These are phyloP conservation scores for Candida peoriensis DNA, from an alignment of 805 yeast genomes.

Conservation along the genomic window DNA sequence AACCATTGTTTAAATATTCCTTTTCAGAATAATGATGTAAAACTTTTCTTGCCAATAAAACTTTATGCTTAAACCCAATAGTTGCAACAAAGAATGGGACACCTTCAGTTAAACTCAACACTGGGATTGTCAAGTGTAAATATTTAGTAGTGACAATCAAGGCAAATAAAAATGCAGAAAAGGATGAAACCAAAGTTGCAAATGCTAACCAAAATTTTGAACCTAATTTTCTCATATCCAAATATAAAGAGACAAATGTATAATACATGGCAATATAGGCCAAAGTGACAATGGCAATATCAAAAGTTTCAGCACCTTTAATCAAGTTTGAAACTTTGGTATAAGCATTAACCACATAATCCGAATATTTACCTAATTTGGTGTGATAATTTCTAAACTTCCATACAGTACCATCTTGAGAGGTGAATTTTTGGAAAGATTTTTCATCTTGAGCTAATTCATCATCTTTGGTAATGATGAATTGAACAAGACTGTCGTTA, in stretches of 20 bases:
- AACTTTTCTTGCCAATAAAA: slow-evolving; percentile 61
- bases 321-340: slow-evolving; percentile 40
- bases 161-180: slow-evolving; percentile 81
- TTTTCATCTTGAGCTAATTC: slow-evolving; percentile 9
- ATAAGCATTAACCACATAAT: slow-evolving; percentile 38
- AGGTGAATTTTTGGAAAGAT: slow-evolving; percentile 10
- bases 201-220: slow-evolving; percentile 85
- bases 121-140: slow-evolving; percentile 57
- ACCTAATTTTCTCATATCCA: slow-evolving; percentile 72
- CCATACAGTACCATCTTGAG: slow-evolving; percentile 50
- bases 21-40: slow-evolving; percentile 27
- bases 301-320: slow-evolving; percentile 78
- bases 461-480: slow-evolving; percentile 28
- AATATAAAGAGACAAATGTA: slow-evolving; percentile 68
- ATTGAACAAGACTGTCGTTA: slow-evolving; percentile 38
- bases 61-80: slow-evolving; percentile 86
- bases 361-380: slow-evolving; percentile 51
- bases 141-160: slow-evolving; percentile 54
- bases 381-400: slow-evolving; percentile 50
- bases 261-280: slow-evolving; percentile 89
- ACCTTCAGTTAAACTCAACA: slow-evolving; percentile 80
- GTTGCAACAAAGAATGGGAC: slow-evolving; percentile 89
- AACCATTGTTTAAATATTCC: slow-evolving; percentile 27
- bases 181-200: slow-evolving; percentile 71
- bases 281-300: slow-evolving; percentile 67